A percentile compares a stretch with the other conserved stretches of the same genome.
These are phyloP conservation scores for Cystobasidium tubakii DNA, from an alignment of 768 basidiomycete genomes.

Conservation along the genomic window DNA sequence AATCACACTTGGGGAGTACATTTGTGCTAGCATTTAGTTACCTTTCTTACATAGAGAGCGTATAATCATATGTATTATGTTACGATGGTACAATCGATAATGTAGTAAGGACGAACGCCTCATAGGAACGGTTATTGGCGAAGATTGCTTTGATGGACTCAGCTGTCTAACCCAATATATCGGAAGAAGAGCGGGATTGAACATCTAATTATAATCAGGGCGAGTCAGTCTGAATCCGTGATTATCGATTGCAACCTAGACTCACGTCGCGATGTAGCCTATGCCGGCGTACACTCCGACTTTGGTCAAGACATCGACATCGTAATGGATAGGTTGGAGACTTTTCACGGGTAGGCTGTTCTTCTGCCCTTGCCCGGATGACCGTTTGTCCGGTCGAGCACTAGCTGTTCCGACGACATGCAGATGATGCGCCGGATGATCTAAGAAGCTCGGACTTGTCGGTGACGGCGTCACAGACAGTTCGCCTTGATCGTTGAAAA, in stretches of 20 bases:
- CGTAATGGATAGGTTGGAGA: constrained; percentile 57
- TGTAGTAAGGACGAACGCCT: too few relatives aligned
- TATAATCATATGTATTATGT: too few relatives aligned
- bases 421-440: neutral
- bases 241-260: neutral
- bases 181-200: neutral
- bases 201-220: neutral
- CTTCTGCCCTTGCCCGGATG: neutral
- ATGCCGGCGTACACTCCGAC: constrained; percentile 63
- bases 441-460: neutral
- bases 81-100: neutral
- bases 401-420: neutral
- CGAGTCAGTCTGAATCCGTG: neutral
- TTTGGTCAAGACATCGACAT: constrained; percentile 60
- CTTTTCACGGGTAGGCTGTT: constrained; percentile 47
- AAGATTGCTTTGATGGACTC: too few relatives aligned
- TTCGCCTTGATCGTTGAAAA: neutral
- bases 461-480: neutral
- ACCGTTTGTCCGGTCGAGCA: neutral
- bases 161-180: neutral
- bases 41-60: neutral
- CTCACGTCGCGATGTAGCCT: constrained; percentile 50
- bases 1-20: neutral
- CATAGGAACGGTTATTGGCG: too few relatives aligned
- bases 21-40: neutral